phyloP scores from a whole-genome alignment of 208 protist genomes.

The Leishmania turanica region DNA sequence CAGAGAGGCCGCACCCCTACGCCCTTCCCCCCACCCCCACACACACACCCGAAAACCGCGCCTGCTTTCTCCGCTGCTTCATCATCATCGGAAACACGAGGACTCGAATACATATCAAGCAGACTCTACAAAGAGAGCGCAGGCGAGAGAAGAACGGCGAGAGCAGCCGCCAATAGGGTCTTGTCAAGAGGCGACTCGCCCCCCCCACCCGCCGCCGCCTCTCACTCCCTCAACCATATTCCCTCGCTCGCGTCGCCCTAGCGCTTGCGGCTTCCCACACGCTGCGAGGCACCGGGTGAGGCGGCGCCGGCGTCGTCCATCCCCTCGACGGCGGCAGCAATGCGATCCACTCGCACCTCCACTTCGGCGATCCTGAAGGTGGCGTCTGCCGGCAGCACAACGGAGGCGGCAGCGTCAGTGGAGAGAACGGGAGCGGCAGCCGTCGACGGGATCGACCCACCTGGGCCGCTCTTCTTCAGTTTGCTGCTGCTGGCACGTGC shows the following conservation, averaged over 20 bases:
- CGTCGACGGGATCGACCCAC: background rate
- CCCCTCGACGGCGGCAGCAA: slow-evolving; percentile 38
- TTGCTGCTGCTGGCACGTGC: background rate
- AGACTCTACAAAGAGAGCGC: background rate
- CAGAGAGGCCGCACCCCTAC: background rate
- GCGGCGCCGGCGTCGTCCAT: slow-evolving; percentile 2
- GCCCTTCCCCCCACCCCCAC: too few relatives aligned
- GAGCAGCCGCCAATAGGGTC: background rate
- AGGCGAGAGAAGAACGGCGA: background rate
- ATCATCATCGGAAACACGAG: background rate
- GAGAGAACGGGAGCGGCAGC: slow-evolving; percentile 7
- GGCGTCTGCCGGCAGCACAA: slow-evolving; percentile 27
- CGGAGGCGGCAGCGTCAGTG: slow-evolving; percentile 22
- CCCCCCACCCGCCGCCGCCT: background rate
- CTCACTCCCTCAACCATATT: too few relatives aligned
- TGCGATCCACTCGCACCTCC: slow-evolving; percentile 48
- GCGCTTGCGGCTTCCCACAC: slow-evolving; percentile 6
- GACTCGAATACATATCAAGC: background rate
- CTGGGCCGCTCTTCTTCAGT: background rate
- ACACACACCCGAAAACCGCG: background rate
- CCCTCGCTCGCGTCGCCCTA: background rate
- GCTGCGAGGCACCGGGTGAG: slow-evolving; percentile 15
- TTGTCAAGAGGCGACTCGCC: background rate
- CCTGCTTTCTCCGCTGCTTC: background rate
- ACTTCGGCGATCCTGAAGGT: slow-evolving; percentile 64